Conservation (phyloP, 495 filamentous ascomycete genomes). For the Chaetomidium leptoderma region DNA sequence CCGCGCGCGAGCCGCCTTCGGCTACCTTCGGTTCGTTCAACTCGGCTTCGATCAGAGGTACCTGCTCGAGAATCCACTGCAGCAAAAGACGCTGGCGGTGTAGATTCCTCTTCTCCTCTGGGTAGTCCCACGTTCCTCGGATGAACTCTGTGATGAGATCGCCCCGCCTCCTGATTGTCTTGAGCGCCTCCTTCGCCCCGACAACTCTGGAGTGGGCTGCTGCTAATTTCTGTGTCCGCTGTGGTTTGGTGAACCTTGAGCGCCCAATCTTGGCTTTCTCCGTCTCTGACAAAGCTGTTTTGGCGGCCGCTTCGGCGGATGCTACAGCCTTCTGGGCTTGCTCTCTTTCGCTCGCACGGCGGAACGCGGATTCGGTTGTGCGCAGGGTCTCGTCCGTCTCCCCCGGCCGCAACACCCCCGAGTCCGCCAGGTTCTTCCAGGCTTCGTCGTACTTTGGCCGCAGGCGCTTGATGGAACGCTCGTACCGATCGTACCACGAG, state of each 20-base stretch:
- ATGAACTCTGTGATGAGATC: conserved; percentile 16
- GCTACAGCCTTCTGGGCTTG: conserved; percentile 5
- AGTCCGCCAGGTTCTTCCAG: conserved; percentile 17
- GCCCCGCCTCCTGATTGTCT: conserved; percentile 2
- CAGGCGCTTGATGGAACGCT: neutral
- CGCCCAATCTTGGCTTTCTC: neutral
- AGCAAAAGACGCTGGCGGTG: conserved; percentile 1
- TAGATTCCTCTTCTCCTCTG: neutral
- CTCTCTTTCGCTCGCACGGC: conserved; percentile 4
- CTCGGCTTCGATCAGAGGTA: conserved; percentile 10
- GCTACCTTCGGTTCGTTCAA: neutral
- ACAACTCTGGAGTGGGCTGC: neutral
- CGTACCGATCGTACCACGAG: conserved; percentile 13
- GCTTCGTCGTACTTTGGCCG: conserved; percentile 8
- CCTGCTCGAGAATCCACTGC: conserved; percentile 12
- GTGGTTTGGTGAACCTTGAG: conserved; percentile 1
- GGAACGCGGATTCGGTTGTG: conserved; percentile 1
- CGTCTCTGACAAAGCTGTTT: neutral
- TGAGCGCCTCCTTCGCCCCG: neutral
- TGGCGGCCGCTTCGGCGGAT: conserved; percentile 4
- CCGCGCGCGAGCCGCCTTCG: neutral
- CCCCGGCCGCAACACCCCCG: conserved; percentile 9
- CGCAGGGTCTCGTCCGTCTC: conserved; percentile 17
- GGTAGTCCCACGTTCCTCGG: conserved; percentile 1
- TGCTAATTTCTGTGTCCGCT: neutral